phyloP scores from a whole-genome alignment of 768 basidiomycete genomes.

The Macrolepiota dolichaula region DNA sequence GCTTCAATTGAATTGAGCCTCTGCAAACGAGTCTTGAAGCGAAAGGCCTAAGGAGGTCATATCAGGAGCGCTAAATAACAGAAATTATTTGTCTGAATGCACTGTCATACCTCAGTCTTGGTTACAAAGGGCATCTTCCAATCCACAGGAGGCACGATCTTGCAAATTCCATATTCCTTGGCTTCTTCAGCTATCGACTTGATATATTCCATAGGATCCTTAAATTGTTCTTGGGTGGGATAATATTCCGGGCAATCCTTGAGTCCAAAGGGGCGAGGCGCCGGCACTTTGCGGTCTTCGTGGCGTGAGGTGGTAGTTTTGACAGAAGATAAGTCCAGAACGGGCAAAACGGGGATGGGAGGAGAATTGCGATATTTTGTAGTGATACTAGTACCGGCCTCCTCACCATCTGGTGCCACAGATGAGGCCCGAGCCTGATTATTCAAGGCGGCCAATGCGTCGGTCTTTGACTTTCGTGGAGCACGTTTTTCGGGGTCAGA shows the following conservation, averaged over 20 bases:
- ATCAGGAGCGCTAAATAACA: constrained; percentile 32
- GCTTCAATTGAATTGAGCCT: constrained; percentile 97
- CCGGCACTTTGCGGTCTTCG: constrained; percentile 30
- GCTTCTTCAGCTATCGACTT: constrained; percentile 72
- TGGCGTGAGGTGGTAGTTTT: constrained; percentile 60
- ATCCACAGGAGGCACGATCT: constrained; percentile 87
- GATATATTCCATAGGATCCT: constrained; percentile 93
- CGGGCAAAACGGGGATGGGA: constrained; percentile 60
- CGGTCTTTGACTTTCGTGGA: constrained; percentile 88
- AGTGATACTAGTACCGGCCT: constrained; percentile 43
- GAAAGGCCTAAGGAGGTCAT: constrained; percentile 64
- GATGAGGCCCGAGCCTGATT: constrained; percentile 59
- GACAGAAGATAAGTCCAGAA: constrained; percentile 66
- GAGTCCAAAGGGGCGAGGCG: constrained; percentile 78
- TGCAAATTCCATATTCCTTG: constrained; percentile 84
- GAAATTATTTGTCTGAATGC: background rate
- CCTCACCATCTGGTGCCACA: constrained; percentile 50
- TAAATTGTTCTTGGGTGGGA: constrained; percentile 89
- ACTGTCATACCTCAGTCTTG: constrained; percentile 77
- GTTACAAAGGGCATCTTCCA: constrained; percentile 98
- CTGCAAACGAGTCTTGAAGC: constrained; percentile 94
- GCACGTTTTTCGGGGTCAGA: constrained; percentile 56
- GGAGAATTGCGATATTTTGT: constrained; percentile 45
- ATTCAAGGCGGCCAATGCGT: constrained; percentile 77
- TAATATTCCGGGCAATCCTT: constrained; percentile 87